phyloP scores from a whole-genome alignment of 2,329 filamentous ascomycete species.

The Aspergillus viridinutans region DNA sequence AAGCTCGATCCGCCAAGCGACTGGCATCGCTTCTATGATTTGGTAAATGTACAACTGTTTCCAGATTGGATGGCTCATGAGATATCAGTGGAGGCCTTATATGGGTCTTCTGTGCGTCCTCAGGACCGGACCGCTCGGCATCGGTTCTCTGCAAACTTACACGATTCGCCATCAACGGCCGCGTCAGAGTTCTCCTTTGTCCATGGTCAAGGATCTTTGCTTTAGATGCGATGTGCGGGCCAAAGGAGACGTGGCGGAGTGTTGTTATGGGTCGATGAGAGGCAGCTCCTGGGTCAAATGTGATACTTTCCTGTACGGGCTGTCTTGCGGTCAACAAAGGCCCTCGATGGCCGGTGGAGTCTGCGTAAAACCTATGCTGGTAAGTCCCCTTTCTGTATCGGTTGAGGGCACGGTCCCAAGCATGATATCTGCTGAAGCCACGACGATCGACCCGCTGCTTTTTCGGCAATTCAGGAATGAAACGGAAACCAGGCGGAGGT shows the following conservation, averaged over 20 bases:
- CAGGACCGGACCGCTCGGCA: neutral
- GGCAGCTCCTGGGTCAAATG: slow-evolving; percentile 8
- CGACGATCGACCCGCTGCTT: slow-evolving; percentile 38
- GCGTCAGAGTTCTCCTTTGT: slow-evolving; percentile 6
- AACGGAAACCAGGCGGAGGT: slow-evolving; percentile 33
- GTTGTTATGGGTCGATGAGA: slow-evolving; percentile 7
- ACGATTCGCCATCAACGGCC: slow-evolving; percentile 10
- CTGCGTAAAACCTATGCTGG: slow-evolving; percentile 9
- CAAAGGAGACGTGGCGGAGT: slow-evolving; percentile 9
- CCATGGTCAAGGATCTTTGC: slow-evolving; percentile 11
- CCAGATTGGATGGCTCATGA: neutral
- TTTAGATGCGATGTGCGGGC: slow-evolving; percentile 13
- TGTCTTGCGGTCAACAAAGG: slow-evolving; percentile 17
- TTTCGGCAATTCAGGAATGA: slow-evolving; percentile 28
- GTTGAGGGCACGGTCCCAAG: slow-evolving; percentile 44
- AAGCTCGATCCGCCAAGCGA: slow-evolving; percentile 17
- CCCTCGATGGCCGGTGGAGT: slow-evolving; percentile 12
- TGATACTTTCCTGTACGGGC: slow-evolving; percentile 13
- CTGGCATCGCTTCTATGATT: slow-evolving; percentile 13
- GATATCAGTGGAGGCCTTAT: neutral
- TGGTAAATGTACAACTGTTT: neutral
- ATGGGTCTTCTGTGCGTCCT: neutral
- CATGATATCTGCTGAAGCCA: slow-evolving; percentile 45
- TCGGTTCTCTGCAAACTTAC: slow-evolving; percentile 14
- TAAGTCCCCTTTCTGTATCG: slow-evolving; percentile 30